Percentiles rank a stretch among this genome's conserved stretches.
These are phyloP conservation scores for Diaporthe sp. DNA, from an alignment of 2,329 filamentous ascomycete species.

Conservation along the genomic window DNA sequence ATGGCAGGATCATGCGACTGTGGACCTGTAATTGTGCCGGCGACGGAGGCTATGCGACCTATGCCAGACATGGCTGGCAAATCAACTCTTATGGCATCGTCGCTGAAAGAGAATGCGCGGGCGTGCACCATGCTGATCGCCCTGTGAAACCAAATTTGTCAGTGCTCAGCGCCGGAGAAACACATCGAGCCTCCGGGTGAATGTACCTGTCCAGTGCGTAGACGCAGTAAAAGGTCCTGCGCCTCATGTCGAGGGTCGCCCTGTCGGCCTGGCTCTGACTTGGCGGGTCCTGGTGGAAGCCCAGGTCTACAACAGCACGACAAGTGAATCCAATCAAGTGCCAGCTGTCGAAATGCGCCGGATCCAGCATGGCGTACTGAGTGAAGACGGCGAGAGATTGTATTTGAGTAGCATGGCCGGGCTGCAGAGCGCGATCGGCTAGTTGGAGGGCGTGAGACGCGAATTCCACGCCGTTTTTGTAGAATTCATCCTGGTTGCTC, in stretches of 20 bases:
- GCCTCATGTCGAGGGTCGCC: constrained; percentile 78
- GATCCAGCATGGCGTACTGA: constrained; percentile 90
- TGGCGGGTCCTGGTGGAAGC: constrained; percentile 91
- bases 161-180: constrained; percentile 37
- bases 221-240: constrained; percentile 89
- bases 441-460: constrained; percentile 76
- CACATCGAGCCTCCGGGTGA: background rate
- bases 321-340: constrained; percentile 91
- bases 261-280: constrained; percentile 75
- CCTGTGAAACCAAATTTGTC: constrained; percentile 52
- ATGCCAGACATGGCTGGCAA: constrained; percentile 68
- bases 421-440: constrained; percentile 84
- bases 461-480: constrained; percentile 65
- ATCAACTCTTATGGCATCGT: constrained; percentile 86
- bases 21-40: constrained; percentile 54
- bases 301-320: constrained; percentile 87
- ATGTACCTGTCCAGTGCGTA: constrained; percentile 87
- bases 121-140: constrained; percentile 90
- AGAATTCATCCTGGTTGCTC: constrained; percentile 72
- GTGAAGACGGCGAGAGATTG: constrained; percentile 88
- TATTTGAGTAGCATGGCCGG: constrained; percentile 86
- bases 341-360: constrained; percentile 93
- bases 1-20: constrained; percentile 75
- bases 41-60: constrained; percentile 54
- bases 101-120: constrained; percentile 91